Conservation (phyloP, 371 early-diverging fungal genomes). For the Syncephalis plumigaleata region DNA sequence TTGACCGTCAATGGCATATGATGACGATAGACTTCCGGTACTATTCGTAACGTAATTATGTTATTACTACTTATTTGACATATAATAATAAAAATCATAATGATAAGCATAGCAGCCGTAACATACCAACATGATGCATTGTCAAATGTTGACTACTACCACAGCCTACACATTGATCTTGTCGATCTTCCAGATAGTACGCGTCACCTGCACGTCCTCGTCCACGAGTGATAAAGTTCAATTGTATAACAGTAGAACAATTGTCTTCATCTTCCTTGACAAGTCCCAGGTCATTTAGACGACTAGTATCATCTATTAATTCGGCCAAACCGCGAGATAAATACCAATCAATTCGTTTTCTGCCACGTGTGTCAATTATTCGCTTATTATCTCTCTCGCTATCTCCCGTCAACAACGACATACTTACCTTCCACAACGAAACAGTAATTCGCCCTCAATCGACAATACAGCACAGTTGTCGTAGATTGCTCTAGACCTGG, state of each 20-base stretch:
- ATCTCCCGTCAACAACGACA: too few species aligned
- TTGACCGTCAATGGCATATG: conserved; percentile 14
- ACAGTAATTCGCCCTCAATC: background rate
- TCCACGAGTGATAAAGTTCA: conserved; percentile 14
- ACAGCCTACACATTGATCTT: conserved; percentile 15
- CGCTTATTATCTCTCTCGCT: background rate
- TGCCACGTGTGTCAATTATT: background rate
- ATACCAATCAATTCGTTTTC: conserved; percentile 9
- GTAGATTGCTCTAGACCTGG: background rate
- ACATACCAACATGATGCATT: conserved; percentile 10
- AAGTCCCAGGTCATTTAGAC: too few species aligned
- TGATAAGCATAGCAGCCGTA: too few species aligned
- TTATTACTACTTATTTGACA: background rate
- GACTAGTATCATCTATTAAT: conserved; percentile 5
- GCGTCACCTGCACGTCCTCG: conserved; percentile 12
- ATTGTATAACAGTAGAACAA: conserved; percentile 8
- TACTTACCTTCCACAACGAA: background rate
- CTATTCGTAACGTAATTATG: background rate
- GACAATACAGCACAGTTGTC: background rate
- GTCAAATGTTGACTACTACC: conserved; percentile 11
- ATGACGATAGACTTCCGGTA: conserved; percentile 15
- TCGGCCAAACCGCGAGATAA: conserved; percentile 12
- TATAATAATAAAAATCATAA: too few species aligned
- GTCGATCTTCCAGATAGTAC: conserved; percentile 13
- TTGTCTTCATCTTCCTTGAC: too few species aligned